Evolutionary conservation across 2,329 filamentous ascomycete genomes (phyloP).

Genomic region (Claviceps monticola): DNA sequence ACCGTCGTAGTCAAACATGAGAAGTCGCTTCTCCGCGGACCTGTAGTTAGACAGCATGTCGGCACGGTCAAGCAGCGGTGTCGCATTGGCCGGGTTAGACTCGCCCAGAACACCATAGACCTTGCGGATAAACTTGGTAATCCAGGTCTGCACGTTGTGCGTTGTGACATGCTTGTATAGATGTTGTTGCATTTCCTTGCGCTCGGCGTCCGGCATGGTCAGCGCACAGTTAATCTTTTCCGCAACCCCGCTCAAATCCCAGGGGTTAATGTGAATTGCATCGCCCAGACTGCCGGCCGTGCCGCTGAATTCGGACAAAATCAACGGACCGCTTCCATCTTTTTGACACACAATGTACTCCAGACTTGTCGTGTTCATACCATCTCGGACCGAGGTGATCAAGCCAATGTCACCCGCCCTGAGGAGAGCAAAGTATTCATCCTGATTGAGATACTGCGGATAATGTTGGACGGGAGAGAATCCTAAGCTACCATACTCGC

Average conservation of each 20-base stretch:
- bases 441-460: constrained; percentile 76
- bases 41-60: constrained; percentile 62
- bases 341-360: constrained; percentile 92
- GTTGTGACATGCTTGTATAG: constrained; percentile 75
- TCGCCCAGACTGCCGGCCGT: constrained; percentile 74
- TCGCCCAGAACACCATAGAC: constrained; percentile 69
- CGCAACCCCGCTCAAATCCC: constrained; percentile 77
- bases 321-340: constrained; percentile 72
- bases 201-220: constrained; percentile 55
- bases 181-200: constrained; percentile 53
- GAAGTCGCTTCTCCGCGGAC: constrained; percentile 62
- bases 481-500: constrained; percentile 72
- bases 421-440: constrained; percentile 91
- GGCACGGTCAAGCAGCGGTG: constrained; percentile 66
- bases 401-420: constrained; percentile 81
- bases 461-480: constrained; percentile 91
- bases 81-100: constrained; percentile 60
- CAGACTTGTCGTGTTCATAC: constrained; percentile 94
- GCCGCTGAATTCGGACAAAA: constrained; percentile 92
- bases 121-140: constrained; percentile 62
- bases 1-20: constrained; percentile 98
- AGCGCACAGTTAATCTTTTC: constrained; percentile 71
- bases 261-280: constrained; percentile 93
- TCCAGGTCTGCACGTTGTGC: constrained; percentile 81
- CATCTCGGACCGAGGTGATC: constrained; percentile 90